Conservation (phyloP, 2,329 filamentous ascomycete genomes). For the Byssochlamys sp. region DNA sequence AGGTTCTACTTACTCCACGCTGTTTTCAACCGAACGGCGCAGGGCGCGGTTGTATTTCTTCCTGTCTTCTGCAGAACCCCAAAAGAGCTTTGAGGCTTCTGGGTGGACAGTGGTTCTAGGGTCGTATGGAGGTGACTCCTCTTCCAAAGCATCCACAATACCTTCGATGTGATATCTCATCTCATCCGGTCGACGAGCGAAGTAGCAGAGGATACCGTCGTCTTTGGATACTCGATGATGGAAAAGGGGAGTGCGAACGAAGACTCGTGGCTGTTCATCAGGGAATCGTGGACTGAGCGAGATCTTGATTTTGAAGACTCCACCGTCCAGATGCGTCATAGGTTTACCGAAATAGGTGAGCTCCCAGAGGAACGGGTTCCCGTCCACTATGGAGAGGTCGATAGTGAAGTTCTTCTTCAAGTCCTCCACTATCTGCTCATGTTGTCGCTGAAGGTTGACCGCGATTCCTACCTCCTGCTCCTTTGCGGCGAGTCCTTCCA, state of each 20-base stretch:
- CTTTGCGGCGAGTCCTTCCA: conserved; percentile 55
- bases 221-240: conserved; percentile 76
- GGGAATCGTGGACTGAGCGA: conserved; percentile 77
- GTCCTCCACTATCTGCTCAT: conserved; percentile 66
- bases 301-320: conserved; percentile 73
- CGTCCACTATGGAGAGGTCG: conserved; percentile 64
- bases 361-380: conserved; percentile 81
- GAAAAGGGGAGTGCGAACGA: conserved; percentile 70
- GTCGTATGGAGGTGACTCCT: conserved; percentile 79
- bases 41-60: conserved; percentile 76
- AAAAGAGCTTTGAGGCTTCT: conserved; percentile 76
- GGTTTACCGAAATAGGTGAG: conserved; percentile 83
- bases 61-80: conserved; percentile 68
- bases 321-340: conserved; percentile 87
- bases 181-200: conserved; percentile 61
- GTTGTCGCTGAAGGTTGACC: conserved; percentile 73
- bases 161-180: conserved; percentile 73
- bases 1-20: conserved; percentile 21
- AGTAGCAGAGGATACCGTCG: conserved; percentile 70
- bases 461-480: conserved; percentile 64
- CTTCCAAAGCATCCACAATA: conserved; percentile 72
- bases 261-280: conserved; percentile 74
- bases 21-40: conserved; percentile 59
- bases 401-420: conserved; percentile 67
- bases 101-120: conserved; percentile 78